phyloP scores from a whole-genome alignment of 2,329 filamentous ascomycete species.

The Phoma sp. region DNA sequence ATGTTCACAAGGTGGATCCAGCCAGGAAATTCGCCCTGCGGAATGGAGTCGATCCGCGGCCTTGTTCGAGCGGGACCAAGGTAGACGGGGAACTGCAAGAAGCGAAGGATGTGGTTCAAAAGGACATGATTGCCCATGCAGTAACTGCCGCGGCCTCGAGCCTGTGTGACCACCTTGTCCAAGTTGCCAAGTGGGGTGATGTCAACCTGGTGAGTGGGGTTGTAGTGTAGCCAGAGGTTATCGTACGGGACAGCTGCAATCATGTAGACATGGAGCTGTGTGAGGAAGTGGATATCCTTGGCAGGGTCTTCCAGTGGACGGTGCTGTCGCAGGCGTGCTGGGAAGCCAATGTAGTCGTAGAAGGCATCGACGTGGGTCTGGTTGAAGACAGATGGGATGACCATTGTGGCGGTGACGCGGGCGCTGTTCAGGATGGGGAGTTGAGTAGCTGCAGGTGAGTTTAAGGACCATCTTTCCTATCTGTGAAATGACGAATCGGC shows the following conservation, averaged over 20 bases:
- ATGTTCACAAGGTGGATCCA: slow-evolving; percentile 70
- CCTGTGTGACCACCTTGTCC: slow-evolving; percentile 55
- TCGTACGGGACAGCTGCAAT: slow-evolving; percentile 63
- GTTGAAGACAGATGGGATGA: slow-evolving; percentile 27
- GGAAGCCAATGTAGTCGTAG: slow-evolving; percentile 42
- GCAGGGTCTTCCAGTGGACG: slow-evolving; percentile 13
- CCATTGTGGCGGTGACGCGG: slow-evolving; percentile 2
- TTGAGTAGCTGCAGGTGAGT: not conserved
- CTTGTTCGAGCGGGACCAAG: slow-evolving; percentile 59
- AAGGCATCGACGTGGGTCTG: slow-evolving; percentile 41
- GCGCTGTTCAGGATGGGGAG: no score
- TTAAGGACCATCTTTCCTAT: not conserved
- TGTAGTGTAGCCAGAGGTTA: slow-evolving; percentile 63
- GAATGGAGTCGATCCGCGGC: slow-evolving; percentile 37
- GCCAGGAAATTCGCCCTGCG: slow-evolving; percentile 53
- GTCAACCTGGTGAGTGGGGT: slow-evolving; percentile 31
- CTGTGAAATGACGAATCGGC: slow-evolving; percentile 3
- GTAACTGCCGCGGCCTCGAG: slow-evolving; percentile 61
- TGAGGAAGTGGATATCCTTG: slow-evolving; percentile 45
- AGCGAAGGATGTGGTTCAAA: slow-evolving; percentile 60
- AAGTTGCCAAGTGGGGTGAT: slow-evolving; percentile 59
- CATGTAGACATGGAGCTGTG: slow-evolving; percentile 53
- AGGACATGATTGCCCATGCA: slow-evolving; percentile 66
- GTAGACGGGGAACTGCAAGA: slow-evolving; percentile 62
- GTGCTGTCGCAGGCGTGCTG: slow-evolving; percentile 16